Evolutionary conservation across 1,284 basidiomycete genomes (phyloP).

Genomic region (Fomitiporia mediterranea): DNA sequence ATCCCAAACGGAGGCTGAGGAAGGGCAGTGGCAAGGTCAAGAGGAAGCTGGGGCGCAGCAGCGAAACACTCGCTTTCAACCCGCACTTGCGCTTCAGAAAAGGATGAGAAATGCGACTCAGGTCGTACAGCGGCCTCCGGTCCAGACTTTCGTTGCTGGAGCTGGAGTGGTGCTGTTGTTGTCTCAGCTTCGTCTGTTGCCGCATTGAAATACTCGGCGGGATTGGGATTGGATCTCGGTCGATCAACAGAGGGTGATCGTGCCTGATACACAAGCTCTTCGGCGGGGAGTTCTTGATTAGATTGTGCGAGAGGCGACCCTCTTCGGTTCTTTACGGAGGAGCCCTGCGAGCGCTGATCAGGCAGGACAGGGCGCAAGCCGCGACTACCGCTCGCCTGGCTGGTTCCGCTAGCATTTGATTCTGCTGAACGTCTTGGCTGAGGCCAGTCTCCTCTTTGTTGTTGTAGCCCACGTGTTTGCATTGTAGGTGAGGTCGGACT

Average conservation of each 20-base stretch:
- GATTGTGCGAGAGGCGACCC: constrained; percentile 7
- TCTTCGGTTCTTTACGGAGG: neutral
- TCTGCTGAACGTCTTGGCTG: constrained; percentile 6
- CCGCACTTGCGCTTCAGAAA: neutral
- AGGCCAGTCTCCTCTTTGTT: constrained; percentile 1
- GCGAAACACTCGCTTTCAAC: constrained; percentile 14
- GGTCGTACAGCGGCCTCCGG: neutral
- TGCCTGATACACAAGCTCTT: neutral
- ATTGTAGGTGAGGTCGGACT: constrained; percentile 11
- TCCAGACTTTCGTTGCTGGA: constrained; percentile 4
- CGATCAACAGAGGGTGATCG: neutral
- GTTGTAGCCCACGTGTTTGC: neutral
- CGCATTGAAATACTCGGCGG: neutral
- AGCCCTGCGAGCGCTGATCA: constrained; percentile 1
- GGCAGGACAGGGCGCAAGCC: neutral
- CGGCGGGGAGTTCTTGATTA: neutral
- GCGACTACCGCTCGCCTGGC: constrained; percentile 1
- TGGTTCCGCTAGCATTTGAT: constrained; percentile 4
- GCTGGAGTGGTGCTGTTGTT: neutral
- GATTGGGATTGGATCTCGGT: neutral
- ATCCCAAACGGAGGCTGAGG: constrained; percentile 52
- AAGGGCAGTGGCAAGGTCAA: constrained; percentile 13
- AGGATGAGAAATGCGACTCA: neutral
- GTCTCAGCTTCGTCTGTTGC: neutral
- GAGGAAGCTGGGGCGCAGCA: constrained; percentile 15